Evolutionary conservation across 495 filamentous ascomycete genomes (phyloP).

Genomic region (Oleoguttula mirabilis): DNA sequence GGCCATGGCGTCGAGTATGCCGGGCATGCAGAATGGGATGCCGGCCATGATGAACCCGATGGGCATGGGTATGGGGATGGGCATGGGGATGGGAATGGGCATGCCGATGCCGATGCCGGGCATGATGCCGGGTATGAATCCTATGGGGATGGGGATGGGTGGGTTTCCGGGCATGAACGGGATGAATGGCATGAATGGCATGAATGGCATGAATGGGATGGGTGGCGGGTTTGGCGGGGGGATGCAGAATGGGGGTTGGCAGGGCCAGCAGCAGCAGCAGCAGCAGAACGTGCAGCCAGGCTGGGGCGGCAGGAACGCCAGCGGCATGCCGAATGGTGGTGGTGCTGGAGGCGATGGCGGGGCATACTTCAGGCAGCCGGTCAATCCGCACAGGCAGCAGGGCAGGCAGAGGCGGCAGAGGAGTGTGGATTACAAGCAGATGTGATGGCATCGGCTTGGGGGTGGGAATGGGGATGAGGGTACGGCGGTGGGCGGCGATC

Average conservation of each 20-base stretch:
- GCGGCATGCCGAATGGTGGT: conserved; percentile 26
- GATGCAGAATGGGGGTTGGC: conserved; percentile 15
- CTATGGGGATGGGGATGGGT: not conserved
- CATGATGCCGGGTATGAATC: conserved; percentile 1
- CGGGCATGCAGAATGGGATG: conserved; percentile 17
- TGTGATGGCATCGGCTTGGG: conserved; percentile 33
- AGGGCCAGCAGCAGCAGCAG: conserved; percentile 6
- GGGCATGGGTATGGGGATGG: conserved; percentile 11
- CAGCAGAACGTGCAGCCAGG: too few relatives aligned
- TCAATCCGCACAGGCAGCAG: conserved; percentile 87
- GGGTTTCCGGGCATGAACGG: conserved; percentile 3
- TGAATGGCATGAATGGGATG: conserved; percentile 28
- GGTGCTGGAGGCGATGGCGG: conserved; percentile 86
- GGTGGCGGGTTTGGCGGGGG: conserved; percentile 3
- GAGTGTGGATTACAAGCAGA: conserved; percentile 78
- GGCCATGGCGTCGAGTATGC: conserved; percentile 21
- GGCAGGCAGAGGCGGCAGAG: conserved; percentile 62
- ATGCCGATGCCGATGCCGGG: conserved; percentile 17
- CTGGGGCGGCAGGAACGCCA: conserved; percentile 13
- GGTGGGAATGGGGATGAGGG: not conserved
- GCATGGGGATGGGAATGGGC: not conserved
- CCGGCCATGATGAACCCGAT: conserved; percentile 19
- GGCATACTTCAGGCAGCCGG: conserved; percentile 89
- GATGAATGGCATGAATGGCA: conserved; percentile 28
- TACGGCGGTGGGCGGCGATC: too few relatives aligned